Evolutionary conservation across 2,329 filamentous ascomycete genomes (phyloP).

Genomic region (Geosmithia putterillii): DNA sequence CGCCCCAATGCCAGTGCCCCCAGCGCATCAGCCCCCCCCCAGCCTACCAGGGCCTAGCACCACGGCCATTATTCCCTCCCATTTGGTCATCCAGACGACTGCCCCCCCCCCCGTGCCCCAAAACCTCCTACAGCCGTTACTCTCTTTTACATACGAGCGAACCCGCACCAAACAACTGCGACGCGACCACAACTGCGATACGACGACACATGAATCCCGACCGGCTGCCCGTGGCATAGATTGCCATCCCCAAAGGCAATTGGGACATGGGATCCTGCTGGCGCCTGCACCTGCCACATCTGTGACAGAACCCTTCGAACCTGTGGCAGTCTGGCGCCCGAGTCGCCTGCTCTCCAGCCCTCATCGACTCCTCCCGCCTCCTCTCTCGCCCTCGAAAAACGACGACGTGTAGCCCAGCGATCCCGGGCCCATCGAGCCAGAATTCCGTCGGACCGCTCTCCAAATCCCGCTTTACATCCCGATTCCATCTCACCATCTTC

Average conservation of each 20-base stretch:
- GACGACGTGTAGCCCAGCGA: neutral
- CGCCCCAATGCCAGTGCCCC: too few species aligned
- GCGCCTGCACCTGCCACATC: conserved; percentile 17
- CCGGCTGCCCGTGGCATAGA: conserved; percentile 20
- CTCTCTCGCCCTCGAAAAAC: neutral
- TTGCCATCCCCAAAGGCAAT: conserved; percentile 21
- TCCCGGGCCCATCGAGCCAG: neutral
- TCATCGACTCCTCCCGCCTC: neutral
- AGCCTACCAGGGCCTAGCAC: too few species aligned
- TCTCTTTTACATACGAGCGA: neutral
- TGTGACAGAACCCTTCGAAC: conserved; percentile 5
- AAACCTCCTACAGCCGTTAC: neutral
- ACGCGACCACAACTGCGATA: conserved; percentile 4
- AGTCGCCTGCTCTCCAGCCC: neutral
- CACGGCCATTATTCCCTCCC: too few species aligned
- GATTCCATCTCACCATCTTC: neutral
- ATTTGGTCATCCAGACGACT: neutral
- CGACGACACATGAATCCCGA: conserved; percentile 9
- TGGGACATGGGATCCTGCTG: conserved; percentile 17
- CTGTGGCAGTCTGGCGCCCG: conserved; percentile 1
- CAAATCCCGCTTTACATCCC: neutral
- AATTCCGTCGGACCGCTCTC: neutral
- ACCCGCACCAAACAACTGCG: conserved; percentile 1
- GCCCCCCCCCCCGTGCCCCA: neutral
- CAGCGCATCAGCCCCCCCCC: neutral